These are phyloP conservation scores for Saposhnikovia divaricata DNA, from an alignment of 129 eudicot genomes.

Conservation along the genomic window DNA sequence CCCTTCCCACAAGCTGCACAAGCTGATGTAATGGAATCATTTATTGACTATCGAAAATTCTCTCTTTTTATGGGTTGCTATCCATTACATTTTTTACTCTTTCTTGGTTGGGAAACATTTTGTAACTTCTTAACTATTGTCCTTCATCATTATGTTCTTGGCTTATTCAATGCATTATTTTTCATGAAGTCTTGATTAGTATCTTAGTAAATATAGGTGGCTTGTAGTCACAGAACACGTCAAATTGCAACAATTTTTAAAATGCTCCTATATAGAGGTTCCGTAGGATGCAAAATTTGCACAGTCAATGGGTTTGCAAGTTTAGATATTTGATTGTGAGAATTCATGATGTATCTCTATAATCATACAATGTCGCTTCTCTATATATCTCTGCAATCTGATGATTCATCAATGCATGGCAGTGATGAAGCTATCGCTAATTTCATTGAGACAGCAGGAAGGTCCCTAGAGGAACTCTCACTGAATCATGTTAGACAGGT, in stretches of 20 bases:
- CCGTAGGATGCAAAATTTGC: not conserved
- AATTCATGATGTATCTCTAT: not conserved
- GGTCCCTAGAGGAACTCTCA: conserved; percentile 42
- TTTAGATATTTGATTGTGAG: not conserved
- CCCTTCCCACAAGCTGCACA: not conserved
- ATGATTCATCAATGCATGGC: conserved; percentile 13
- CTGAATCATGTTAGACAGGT: conserved; percentile 49
- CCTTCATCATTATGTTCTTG: not conserved
- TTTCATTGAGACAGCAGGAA: conserved; percentile 56
- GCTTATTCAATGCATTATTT: not conserved
- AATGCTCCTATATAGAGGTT: not conserved
- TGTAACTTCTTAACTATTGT: not conserved
- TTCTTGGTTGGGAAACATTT: too few species aligned
- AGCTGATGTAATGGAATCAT: not conserved
- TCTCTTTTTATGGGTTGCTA: not conserved
- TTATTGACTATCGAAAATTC: not conserved
- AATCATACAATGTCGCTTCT: not conserved
- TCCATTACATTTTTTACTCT: not conserved
- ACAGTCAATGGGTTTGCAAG: not conserved
- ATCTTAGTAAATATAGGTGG: conserved; percentile 1
- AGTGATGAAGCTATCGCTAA: conserved; percentile 83
- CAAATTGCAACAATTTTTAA: not conserved
- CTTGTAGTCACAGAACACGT: not conserved
- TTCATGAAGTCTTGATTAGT: not conserved
- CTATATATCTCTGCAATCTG: conserved; percentile 6